Base-by-base conservation (phyloP, 2,329 filamentous ascomycete species). In the Westerdykella sp. region DNA sequence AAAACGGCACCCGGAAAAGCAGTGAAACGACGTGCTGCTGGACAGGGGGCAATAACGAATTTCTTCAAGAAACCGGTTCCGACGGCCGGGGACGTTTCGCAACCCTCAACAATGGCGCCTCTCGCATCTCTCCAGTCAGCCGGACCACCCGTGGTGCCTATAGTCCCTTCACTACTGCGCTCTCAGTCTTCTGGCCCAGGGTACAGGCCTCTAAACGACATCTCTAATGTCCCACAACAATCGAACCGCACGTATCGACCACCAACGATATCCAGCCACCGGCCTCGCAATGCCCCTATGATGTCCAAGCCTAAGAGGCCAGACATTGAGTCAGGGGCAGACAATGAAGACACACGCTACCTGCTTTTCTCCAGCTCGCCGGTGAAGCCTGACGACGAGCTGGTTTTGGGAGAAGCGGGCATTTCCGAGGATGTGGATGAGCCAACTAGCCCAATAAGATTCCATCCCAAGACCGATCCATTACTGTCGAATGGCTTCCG, bases 41-140 rank as follows among this genome's bases (percentile, higher is more conserved):
- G 69, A 1, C 76, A 80, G 56, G 73, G 72, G 21, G 73, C 63
- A 39, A 75, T 81, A 37, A 70, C 72, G 4, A 72, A 60, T 44
- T 80, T 79, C 60, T 79, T 79, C 51, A 61, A 61, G 13, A 63
- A 62, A 49, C 55, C 63, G 16, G 44, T 40, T 1, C 48, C 51
- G 23, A 51, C 47, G 5, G 21, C 51, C 4, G 48, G 53, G 9
- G 51, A 49, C 16, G 44, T 48, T 7, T 22, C 34, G 28, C 49
- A 58, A 31, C 23, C 39, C 15, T 41, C 47, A 36, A 32, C 30
- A 10, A 34, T 39, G 14, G 34, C 18, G 5, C 16, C 48, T n/a
- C 39, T 34, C 4, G 6, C 32, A 35, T 35, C 32, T 13, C 32
- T 15, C n/a, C 3, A 35, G n/a, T 9, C 25, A 10, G 9, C 7